These are phyloP conservation scores for Cordyceps cicadae DNA, from an alignment of 2,329 filamentous ascomycete species.

Conservation along the genomic window DNA sequence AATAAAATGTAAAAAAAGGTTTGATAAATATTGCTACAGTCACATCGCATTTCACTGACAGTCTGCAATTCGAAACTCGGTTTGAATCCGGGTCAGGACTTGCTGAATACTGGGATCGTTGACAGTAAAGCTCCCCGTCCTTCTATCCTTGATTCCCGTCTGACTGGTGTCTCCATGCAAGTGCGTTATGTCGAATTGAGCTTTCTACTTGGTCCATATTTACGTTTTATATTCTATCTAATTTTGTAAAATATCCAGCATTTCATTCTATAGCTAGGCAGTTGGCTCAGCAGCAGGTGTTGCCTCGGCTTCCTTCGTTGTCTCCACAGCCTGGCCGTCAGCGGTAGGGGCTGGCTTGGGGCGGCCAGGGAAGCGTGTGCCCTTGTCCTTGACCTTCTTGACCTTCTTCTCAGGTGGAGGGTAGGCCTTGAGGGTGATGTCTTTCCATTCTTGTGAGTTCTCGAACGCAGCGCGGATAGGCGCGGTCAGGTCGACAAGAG, in stretches of 20 bases:
- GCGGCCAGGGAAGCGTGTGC: slow-evolving; percentile 51
- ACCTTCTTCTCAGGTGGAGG: slow-evolving; percentile 62
- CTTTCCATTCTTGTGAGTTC: slow-evolving; percentile 68
- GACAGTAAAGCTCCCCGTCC: too few species aligned
- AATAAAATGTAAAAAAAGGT: not conserved
- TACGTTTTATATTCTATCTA: not conserved
- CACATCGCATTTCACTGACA: too few species aligned
- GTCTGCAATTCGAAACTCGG: too few species aligned
- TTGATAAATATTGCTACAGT: too few species aligned
- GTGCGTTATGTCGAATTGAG: not conserved
- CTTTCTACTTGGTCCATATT: not conserved
- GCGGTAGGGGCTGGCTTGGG: slow-evolving; percentile 7
- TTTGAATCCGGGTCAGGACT: too few species aligned
- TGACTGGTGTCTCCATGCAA: not conserved
- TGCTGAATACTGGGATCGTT: too few species aligned
- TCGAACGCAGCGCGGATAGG: slow-evolving; percentile 72
- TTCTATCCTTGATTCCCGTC: not conserved
- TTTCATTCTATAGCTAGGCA: not conserved
- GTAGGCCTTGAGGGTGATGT: slow-evolving; percentile 64
- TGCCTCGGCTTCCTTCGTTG: not conserved
- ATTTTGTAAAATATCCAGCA: not conserved
- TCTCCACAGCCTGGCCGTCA: not conserved
- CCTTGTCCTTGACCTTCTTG: slow-evolving; percentile 71
- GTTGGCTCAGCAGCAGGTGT: not conserved
- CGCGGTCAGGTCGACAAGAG: slow-evolving; percentile 62